phyloP scores from a whole-genome alignment of 495 filamentous ascomycete genomes.

The Trichoderma virens region DNA sequence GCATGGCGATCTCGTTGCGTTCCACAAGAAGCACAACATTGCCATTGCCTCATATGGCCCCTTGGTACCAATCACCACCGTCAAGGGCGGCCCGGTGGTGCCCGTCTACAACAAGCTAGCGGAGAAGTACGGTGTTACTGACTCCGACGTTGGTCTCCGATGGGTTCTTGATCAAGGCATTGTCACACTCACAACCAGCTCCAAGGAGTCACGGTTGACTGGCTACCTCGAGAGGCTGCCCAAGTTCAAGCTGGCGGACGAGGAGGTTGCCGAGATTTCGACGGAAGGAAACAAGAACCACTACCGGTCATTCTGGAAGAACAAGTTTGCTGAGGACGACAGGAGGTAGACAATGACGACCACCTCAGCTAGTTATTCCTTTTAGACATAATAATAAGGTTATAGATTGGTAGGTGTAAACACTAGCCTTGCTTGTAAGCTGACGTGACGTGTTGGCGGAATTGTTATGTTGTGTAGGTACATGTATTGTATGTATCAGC shows the following conservation, averaged over 20 bases:
- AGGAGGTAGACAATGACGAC: conserved; percentile 31
- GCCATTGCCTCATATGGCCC: conserved; percentile 62
- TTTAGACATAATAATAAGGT: not conserved
- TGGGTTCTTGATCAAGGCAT: conserved; percentile 78
- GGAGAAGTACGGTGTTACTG: conserved; percentile 68
- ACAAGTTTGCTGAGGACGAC: conserved; percentile 54
- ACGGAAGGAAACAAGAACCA: conserved; percentile 57
- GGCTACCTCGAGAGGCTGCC: conserved; percentile 54
- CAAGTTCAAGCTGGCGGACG: conserved; percentile 59
- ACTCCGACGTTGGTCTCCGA: conserved; percentile 60
- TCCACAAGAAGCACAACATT: conserved; percentile 60
- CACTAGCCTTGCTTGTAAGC: not conserved
- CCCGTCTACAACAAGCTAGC: conserved; percentile 50
- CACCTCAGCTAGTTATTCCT: not conserved
- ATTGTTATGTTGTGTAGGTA: no score
- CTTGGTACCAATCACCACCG: conserved; percentile 58
- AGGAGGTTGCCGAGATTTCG: conserved; percentile 62
- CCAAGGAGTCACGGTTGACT: conserved; percentile 60
- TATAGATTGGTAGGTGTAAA: not conserved
- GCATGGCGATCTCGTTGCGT: conserved; percentile 56
- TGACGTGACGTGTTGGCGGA: not conserved
- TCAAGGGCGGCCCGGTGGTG: conserved; percentile 61
- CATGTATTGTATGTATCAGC: no score
- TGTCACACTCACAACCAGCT: conserved; percentile 70
- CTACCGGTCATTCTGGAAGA: conserved; percentile 59